Evolutionary conservation across 352 stramenopile genomes (phyloP), one percentile per base, ranked within the genome.

Genomic region (Aphanomyces stellatus): DNA sequence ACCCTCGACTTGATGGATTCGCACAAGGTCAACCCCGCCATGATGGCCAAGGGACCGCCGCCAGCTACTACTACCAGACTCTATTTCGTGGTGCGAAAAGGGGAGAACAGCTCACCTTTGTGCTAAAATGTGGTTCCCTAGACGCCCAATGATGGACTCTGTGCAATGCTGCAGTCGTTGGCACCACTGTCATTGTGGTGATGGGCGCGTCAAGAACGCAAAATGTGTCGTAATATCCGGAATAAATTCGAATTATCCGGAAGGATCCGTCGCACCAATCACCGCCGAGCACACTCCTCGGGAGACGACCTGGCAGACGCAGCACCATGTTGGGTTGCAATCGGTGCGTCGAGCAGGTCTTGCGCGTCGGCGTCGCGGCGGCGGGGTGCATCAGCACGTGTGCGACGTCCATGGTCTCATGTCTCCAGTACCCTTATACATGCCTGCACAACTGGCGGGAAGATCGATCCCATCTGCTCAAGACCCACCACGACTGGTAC

Each of bases 401-500:
- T 37, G 13, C 33, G 25, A 34, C 27, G 27, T 57, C 17, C 17
- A 30, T 35, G 30, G n/a, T 7, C 7, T 7, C 30, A n/a, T 57
- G 49, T 24, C 33, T 57, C 25, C n/a, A 34, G 11, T 57, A 57
- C 19, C 49, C 49, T 15, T 57, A 57, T 24, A 57, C 49, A 30
- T 57, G 49, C 3, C 49, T 57, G 25, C 49, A 57, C 49, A 57
- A 57, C 30, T 57, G 49, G 49, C 30, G 49, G 49, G 17, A 57
- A 37, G 49, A 57, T n/a, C 49, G 49, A 57, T 57, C 49, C 8
- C 30, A 34, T 7, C 49, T 34, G 5, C 49, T 57, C 49, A 57
- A 57, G 19, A 57, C n/a, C 0, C 30, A 57, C 22, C 55, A 64
- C 73, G 85, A 92, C 65, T 90, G 85, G 82, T 90, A 92, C 55